Base-by-base conservation (phyloP, 2,329 filamentous ascomycete genomes). In the Myriosclerotinia curreyana region DNA sequence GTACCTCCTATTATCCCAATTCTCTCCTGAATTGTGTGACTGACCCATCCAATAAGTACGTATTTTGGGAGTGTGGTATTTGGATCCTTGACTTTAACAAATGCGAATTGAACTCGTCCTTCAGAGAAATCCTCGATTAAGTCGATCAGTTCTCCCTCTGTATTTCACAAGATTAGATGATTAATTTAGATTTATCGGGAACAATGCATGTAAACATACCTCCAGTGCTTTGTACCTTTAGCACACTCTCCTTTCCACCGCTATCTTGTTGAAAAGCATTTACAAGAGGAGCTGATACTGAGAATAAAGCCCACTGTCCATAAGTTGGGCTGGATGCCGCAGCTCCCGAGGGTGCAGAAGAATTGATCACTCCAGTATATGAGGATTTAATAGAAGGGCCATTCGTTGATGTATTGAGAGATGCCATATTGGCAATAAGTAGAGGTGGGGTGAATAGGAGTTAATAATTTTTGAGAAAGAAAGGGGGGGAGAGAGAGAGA, bases 91-190 rank as follows among this genome's bases (percentile, higher is more conserved):
- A 99, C 89, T 79, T 96, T 97, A 73, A 95, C 88, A 74, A 96
- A 98, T 36, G 92, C 95, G 78, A 97, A 99, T 78, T 99, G 95
- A 70, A 99, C 90, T 72, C 92, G 89, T 62, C 95, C 95, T 77
- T 99, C 95, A 70, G 89, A 98, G 78, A 99, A 96, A 69, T 99
- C 95, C 71, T 99, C 95, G 71, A 96, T 85, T 65, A 99, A 82
- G 69, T 97, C 92, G 64, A 86, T 81, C 67, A 99, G 82, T 77
- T 99, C 94, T 68, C 95, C 95, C 79, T 97, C 93, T 95, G 74
- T 62, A 58, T 48, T 53, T 40, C 31, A 50, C 36, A 31, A 28
- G 5, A 34, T 63, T 63, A 63, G 61, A 46, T 50, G 8, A 56
- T 48, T 34, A 34, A 48, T 46, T 17, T 62, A 52, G n/a, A 46